Evolutionary conservation across 805 yeast species (phyloP).

Genomic region (Ogataea trehalophila): DNA sequence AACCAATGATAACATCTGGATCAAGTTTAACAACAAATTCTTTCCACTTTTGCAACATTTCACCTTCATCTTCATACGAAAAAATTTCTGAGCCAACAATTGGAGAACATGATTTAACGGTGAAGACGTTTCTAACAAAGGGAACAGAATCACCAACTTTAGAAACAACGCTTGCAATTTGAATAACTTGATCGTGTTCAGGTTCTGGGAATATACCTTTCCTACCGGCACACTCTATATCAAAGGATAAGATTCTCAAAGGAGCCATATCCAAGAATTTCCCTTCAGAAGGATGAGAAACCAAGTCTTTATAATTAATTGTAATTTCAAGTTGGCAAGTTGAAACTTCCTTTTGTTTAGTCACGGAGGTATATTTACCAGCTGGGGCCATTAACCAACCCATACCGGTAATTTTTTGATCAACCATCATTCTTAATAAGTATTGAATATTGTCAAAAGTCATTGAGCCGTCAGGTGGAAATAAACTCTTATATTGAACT

Average conservation of each 20-base stretch:
- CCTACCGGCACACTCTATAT: slow-evolving; percentile 98
- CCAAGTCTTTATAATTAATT: slow-evolving; percentile 60
- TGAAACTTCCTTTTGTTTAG: slow-evolving; percentile 42
- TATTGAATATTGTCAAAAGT: slow-evolving; percentile 91
- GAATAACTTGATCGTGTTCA: slow-evolving; percentile 88
- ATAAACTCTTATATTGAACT: slow-evolving; percentile 56
- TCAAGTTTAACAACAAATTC: slow-evolving; percentile 81
- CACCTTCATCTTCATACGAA: slow-evolving; percentile 68
- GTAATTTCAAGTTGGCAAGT: slow-evolving; percentile 82
- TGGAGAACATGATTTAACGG: slow-evolving; percentile 85
- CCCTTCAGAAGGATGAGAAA: slow-evolving; percentile 86
- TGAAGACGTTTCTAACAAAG: slow-evolving; percentile 90
- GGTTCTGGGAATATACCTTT: slow-evolving; percentile 97
- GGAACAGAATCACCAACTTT: slow-evolving; percentile 81
- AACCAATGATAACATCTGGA: slow-evolving; percentile 96
- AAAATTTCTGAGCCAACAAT: slow-evolving; percentile 91
- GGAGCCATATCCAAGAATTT: slow-evolving; percentile 94
- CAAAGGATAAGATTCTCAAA: slow-evolving; percentile 86
- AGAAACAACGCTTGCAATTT: slow-evolving; percentile 92
- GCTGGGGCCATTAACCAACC: slow-evolving; percentile 91
- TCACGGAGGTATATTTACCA: slow-evolving; percentile 53
- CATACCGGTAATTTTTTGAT: slow-evolving; percentile 92
- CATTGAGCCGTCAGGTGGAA: slow-evolving; percentile 54
- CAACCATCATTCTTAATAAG: slow-evolving; percentile 83
- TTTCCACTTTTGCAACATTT: slow-evolving; percentile 82